phyloP scores from a whole-genome alignment of 129 eudicot species.

The Helichrysum umbraculigerum region DNA sequence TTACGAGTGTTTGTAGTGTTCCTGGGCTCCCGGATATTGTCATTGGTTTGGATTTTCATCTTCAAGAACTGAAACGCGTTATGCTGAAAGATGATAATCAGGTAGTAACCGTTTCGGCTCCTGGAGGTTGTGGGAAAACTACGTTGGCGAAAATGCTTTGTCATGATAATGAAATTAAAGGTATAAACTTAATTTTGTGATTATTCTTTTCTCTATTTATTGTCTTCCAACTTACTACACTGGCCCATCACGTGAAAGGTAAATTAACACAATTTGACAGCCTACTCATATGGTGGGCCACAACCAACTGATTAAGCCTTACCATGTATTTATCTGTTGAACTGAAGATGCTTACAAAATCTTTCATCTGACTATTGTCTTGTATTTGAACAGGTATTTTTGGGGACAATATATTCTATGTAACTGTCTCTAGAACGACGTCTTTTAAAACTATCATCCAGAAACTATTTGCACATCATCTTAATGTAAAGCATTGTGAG shows the following conservation, averaged over 20 bases:
- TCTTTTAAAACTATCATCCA: constrained; percentile 35
- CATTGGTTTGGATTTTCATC: constrained; percentile 37
- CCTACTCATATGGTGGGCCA: background rate
- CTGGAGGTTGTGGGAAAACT: constrained; percentile 54
- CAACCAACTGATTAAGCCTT: too few species aligned
- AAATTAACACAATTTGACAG: too few species aligned
- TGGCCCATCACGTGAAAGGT: too few species aligned
- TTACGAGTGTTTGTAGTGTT: constrained; percentile 30
- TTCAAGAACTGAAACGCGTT: constrained; percentile 32
- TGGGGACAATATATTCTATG: constrained; percentile 49
- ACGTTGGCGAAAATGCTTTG: constrained; percentile 50
- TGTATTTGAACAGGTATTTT: constrained; percentile 30
- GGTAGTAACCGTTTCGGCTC: constrained; percentile 43
- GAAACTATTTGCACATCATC: constrained; percentile 34
- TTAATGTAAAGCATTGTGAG: constrained; percentile 13
- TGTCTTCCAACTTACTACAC: background rate
- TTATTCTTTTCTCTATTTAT: background rate
- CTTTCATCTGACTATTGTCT: background rate
- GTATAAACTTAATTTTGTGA: background rate
- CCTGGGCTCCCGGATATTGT: constrained; percentile 33
- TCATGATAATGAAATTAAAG: constrained; percentile 44
- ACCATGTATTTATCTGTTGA: too few species aligned
- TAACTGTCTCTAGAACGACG: constrained; percentile 41
- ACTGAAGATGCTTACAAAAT: too few species aligned
- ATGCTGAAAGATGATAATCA: constrained; percentile 30